These are phyloP conservation scores for Cinnamomum chago DNA, from an alignment of 164 flowering plant genomes.

Conservation along the genomic window DNA sequence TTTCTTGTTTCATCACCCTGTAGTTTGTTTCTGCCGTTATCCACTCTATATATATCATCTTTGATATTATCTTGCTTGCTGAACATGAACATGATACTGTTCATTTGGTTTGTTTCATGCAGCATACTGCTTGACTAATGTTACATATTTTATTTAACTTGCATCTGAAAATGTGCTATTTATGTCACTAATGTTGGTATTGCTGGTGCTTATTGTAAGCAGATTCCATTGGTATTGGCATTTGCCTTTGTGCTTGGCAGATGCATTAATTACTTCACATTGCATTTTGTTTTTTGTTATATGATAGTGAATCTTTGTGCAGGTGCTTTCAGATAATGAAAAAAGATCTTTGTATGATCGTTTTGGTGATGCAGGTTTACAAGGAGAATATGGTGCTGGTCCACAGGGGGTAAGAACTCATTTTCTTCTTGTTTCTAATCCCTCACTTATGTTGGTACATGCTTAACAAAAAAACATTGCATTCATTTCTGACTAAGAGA, in stretches of 20 bases:
- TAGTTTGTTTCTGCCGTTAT: neutral
- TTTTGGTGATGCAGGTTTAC: constrained; percentile 90
- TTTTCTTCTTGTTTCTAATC: neutral
- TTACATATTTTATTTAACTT: constrained; percentile 1
- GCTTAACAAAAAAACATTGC: too few relatives aligned
- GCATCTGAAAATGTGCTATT: neutral
- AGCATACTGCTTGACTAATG: constrained; percentile 1
- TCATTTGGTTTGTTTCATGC: neutral
- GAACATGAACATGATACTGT: neutral
- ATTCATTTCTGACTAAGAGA: neutral
- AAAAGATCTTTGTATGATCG: constrained; percentile 88
- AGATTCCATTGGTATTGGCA: neutral
- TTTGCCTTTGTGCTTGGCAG: neutral
- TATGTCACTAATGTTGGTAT: neutral
- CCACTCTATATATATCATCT: too few relatives aligned
- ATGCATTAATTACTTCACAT: neutral
- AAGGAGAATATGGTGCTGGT: constrained; percentile 46
- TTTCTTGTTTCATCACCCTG: neutral
- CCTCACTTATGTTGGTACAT: neutral
- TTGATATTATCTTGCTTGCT: neutral
- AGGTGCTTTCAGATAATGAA: constrained; percentile 93
- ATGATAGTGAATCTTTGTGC: constrained; percentile 32
- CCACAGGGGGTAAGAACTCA: constrained; percentile 54
- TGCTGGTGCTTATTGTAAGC: neutral
- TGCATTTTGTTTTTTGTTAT: constrained; percentile 8